Evolutionary conservation across 345 rosid species (phyloP).

Genomic region (Arabidopsis arenosa): DNA sequence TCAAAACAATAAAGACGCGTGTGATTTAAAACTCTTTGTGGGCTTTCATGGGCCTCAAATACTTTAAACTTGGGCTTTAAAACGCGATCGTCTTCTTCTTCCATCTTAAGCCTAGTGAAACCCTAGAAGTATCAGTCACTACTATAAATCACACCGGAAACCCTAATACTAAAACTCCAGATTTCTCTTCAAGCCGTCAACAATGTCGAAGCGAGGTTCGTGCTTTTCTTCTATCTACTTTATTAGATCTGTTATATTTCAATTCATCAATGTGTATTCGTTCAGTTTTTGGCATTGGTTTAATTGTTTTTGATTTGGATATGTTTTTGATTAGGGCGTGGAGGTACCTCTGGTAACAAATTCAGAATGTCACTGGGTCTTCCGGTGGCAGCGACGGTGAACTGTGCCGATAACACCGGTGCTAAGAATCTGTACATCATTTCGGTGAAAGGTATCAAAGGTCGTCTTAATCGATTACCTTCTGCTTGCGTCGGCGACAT

Average conservation of each 20-base stretch:
- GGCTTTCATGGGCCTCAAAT: conserved; percentile 25
- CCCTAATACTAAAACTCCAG: neutral
- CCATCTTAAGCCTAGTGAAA: neutral
- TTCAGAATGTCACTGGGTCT: conserved; percentile 98
- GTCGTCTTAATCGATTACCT: conserved; percentile 86
- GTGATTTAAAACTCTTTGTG: neutral
- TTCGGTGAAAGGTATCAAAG: conserved; percentile 95
- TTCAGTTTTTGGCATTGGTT: neutral
- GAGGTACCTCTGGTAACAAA: conserved; percentile 96
- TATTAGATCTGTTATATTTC: neutral
- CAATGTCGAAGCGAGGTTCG: conserved; percentile 94
- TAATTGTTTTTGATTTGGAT: neutral
- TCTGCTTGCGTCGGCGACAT: conserved; percentile 96
- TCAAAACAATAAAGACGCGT: neutral
- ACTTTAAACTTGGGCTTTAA: conserved; percentile 5
- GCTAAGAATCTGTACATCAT: conserved; percentile 96
- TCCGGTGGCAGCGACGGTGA: conserved; percentile 96
- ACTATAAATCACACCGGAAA: conserved; percentile 12
- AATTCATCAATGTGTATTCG: neutral
- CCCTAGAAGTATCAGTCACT: conserved; percentile 24
- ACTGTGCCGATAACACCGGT: conserved; percentile 97
- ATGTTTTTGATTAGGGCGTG: conserved; percentile 60
- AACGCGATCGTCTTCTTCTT: neutral
- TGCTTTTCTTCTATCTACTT: neutral
- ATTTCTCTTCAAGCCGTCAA: conserved; percentile 47